Percentiles rank a stretch among this genome's conserved stretches.
phyloP scores from a whole-genome alignment of 1,284 basidiomycete species.

The Inonotus hispidus region DNA sequence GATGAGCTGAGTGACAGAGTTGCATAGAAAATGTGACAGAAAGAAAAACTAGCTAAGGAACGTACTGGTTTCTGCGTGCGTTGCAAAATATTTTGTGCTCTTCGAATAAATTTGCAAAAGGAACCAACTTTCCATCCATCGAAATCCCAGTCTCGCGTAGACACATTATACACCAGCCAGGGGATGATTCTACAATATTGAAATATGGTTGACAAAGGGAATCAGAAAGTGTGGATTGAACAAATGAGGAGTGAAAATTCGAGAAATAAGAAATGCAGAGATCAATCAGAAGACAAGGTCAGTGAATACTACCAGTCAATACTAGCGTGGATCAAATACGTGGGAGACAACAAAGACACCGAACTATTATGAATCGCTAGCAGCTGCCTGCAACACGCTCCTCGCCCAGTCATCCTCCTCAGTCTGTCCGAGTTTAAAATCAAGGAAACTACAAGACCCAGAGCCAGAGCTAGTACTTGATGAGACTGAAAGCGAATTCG shows the following conservation, averaged over 20 bases:
- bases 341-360: not conserved
- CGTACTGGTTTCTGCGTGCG: too few species aligned
- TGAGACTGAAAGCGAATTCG: not conserved
- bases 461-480: conserved; percentile 1
- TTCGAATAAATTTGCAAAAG: too few species aligned
- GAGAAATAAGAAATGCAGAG: not conserved
- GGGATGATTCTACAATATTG: conserved; percentile 3
- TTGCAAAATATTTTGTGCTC: too few species aligned
- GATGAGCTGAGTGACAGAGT: not conserved
- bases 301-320: not conserved
- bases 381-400: conserved; percentile 15
- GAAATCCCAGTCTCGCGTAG: not conserved
- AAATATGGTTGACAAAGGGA: not conserved
- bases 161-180: conserved; percentile 6
- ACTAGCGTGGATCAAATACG: not conserved
- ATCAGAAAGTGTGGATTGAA: not conserved
- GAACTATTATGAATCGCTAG: not conserved
- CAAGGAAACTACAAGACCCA: conserved; percentile 15
- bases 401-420: conserved; percentile 16
- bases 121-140: not conserved
- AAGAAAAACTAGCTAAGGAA: too few species aligned
- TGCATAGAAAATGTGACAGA: not conserved
- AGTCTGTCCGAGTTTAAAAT: conserved; percentile 11
- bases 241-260: not conserved
- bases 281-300: not conserved